A percentile compares a stretch with the other conserved stretches of the same genome.
Evolutionary conservation across 768 basidiomycete species (phyloP).

Genomic region (Suillus clintonianus): DNA sequence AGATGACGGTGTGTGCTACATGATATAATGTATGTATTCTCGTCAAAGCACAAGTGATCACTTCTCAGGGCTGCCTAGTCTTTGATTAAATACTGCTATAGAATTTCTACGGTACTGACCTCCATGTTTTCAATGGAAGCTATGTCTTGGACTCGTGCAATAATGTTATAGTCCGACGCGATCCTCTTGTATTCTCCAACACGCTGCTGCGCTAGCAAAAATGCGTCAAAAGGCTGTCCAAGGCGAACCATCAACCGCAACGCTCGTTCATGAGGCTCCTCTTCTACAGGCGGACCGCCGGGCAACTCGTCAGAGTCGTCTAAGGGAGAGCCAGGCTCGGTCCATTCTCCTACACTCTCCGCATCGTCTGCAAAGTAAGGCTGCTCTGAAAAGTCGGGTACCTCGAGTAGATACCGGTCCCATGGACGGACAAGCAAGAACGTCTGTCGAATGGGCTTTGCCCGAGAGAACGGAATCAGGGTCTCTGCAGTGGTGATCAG

Average conservation of each 20-base stretch:
- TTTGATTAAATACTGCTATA: not conserved
- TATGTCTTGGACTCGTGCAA: not conserved
- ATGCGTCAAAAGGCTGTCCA: not conserved
- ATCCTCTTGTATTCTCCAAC: not conserved
- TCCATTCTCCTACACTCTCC: not conserved
- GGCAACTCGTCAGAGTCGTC: not conserved
- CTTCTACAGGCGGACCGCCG: not conserved
- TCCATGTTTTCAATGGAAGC: not conserved
- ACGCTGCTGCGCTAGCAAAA: not conserved
- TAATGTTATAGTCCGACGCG: not conserved
- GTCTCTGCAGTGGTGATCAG: not conserved
- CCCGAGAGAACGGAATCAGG: not conserved
- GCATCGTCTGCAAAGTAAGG: not conserved
- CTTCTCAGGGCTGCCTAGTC: no score
- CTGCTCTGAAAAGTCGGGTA: not conserved
- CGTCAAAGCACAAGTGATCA: no score
- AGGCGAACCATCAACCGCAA: not conserved
- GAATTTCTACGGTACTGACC: not conserved
- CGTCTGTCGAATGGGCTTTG: not conserved
- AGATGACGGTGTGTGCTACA: no score
- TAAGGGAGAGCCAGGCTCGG: not conserved
- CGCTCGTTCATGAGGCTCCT: not conserved
- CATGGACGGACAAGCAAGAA: not conserved
- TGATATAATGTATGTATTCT: no score
- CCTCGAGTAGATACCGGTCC: not conserved